Percentiles rank a stretch among this genome's conserved stretches.
These are phyloP conservation scores for Shiraia sp. DNA, from an alignment of 2,329 filamentous ascomycete genomes.

Conservation along the genomic window DNA sequence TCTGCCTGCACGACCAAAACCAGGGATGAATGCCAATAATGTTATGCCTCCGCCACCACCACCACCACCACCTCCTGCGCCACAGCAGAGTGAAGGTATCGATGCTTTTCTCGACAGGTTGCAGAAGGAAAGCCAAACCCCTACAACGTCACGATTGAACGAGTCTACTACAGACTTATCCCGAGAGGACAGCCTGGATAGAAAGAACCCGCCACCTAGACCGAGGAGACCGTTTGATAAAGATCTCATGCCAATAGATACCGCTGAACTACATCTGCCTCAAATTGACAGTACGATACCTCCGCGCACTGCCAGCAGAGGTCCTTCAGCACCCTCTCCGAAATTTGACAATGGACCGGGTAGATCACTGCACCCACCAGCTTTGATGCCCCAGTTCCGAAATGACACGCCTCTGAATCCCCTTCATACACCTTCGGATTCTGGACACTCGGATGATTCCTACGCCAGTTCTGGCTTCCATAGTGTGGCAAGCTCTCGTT, in stretches of 20 bases:
- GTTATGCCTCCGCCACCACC: no score
- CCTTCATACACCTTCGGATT: constrained; percentile 46
- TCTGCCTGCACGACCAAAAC: constrained; percentile 28
- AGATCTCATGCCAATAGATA: constrained; percentile 20
- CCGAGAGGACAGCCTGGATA: constrained; percentile 27
- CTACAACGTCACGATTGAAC: constrained; percentile 17
- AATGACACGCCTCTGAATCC: constrained; percentile 30
- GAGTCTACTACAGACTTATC: constrained; percentile 23
- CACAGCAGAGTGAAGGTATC: constrained; percentile 38
- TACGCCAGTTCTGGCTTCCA: constrained; percentile 37
- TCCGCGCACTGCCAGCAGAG: constrained; percentile 26
- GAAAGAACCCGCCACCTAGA: constrained; percentile 20
- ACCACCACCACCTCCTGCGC: constrained; percentile 25
- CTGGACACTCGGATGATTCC: constrained; percentile 46
- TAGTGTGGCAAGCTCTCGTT: constrained; percentile 43
- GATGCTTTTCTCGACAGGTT: constrained; percentile 44
- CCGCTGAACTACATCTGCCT: constrained; percentile 23
- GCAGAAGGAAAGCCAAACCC: constrained; percentile 35
- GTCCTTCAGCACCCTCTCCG: constrained; percentile 18
- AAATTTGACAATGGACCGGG: constrained; percentile 6
- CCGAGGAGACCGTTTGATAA: constrained; percentile 35
- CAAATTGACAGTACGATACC: constrained; percentile 25
- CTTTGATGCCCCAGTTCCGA: constrained; percentile 22
- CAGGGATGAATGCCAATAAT: constrained; percentile 12
- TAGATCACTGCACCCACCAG: constrained; percentile 24